Base-by-base conservation (phyloP, 176 grass and related monocot species). In the Microstegium vimineum region DNA sequence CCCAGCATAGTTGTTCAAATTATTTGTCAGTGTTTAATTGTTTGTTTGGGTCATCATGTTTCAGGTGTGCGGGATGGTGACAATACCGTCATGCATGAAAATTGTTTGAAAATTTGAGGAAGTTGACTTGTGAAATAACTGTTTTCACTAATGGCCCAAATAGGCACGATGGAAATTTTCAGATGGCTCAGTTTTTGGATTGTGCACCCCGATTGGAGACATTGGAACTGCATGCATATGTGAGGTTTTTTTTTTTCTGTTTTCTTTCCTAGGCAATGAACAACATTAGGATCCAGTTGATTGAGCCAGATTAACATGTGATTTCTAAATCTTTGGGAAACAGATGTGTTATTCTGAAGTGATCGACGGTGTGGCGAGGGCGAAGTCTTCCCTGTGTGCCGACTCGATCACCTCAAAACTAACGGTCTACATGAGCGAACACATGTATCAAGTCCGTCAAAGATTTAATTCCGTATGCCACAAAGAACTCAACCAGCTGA, bases 101-200 rank as follows among this genome's bases (percentile, higher is more conserved):
- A n/a, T n/a, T 69, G 82, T 60, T 84, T 84, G 56, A 23, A 27
- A 5, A 17, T 69, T 69, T 84, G 73, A 84, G 82, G 27, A 62
- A 77, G 6, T 13, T 77, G 46, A 76, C 46, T 43, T 84, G 27
- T 30, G 22, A 75, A 75, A 40, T 83, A 75, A 11, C 1, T 36
- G 27, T 75, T 11, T 52, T 15, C 6, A 66, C 5, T 22, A 8
- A 20, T 10, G 5, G 4, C 36, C 42, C 71, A 28, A 66, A 74
- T 75, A 36, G 15, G 1, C 31, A 83, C 12, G 20, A 18, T n/a
- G 71, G 38, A 46, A 1, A 73, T 73, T 4, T 82, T 35, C 80
- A 33, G 13, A 1, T 82, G 18, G 28, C 38, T 1, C 15, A 20
- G 9, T 38, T 15, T 63, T 73, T 82, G 30, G 18, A 14, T 47